phyloP scores from a whole-genome alignment of 2,329 filamentous ascomycete species.

The Pyricularia grisea region DNA sequence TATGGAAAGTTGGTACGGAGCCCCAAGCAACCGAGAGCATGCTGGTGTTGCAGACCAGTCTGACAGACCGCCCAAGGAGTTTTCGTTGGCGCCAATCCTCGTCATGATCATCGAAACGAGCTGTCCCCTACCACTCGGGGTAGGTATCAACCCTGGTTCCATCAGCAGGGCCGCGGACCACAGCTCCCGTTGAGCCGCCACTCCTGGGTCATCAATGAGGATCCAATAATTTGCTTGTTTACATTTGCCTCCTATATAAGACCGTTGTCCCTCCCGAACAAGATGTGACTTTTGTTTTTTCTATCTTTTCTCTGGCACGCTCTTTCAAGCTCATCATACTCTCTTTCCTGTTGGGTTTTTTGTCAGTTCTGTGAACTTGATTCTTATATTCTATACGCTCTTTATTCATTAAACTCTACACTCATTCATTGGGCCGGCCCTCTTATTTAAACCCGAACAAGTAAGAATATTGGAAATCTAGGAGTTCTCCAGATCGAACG shows the following conservation, averaged over 20 bases:
- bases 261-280: neutral
- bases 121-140: neutral
- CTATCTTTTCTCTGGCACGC: conserved; percentile 2
- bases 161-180: neutral
- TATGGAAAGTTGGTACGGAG: neutral
- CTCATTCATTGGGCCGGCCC: conserved; percentile 8
- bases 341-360: conserved; percentile 2
- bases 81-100: neutral
- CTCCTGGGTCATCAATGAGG: neutral
- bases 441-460: conserved; percentile 7
- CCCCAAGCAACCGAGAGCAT: neutral
- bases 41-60: neutral
- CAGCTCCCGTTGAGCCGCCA: neutral
- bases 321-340: conserved; percentile 3
- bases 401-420: neutral
- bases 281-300: neutral
- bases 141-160: neutral
- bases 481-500: conserved; percentile 4
- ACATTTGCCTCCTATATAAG: conserved; percentile 3
- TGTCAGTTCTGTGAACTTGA: conserved; percentile 12
- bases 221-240: neutral
- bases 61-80: neutral
- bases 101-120: neutral
- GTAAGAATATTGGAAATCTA: conserved; percentile 3
- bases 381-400: conserved; percentile 6